phyloP scores from a whole-genome alignment of 225 moss, liverwort and hornwort species.

The Straminergon stramineum region DNA sequence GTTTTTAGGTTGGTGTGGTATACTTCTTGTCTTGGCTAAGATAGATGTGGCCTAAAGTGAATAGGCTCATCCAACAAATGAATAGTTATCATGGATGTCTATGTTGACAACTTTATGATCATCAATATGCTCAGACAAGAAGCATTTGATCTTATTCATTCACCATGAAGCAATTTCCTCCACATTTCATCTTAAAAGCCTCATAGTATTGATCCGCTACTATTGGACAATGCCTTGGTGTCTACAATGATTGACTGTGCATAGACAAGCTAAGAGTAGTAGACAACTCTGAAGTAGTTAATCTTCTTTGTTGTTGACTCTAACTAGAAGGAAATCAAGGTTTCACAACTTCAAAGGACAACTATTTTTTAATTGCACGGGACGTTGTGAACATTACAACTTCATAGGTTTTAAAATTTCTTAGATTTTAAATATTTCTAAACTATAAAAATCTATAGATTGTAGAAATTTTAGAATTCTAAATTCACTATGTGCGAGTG shows the following conservation, averaged over 20 bases:
- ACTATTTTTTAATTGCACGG: too few relatives aligned
- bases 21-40: accelerated
- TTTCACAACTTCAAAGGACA: too few relatives aligned
- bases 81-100: accelerated
- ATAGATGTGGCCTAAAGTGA: not conserved
- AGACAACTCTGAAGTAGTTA: too few relatives aligned
- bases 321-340: too few relatives aligned
- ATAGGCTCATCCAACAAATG: accelerated
- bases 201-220: accelerated
- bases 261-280: accelerated
- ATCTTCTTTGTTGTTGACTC: too few relatives aligned
- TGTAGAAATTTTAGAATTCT: too few relatives aligned
- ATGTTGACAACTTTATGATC: accelerated
- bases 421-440: too few relatives aligned
- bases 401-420: too few relatives aligned
- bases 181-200: not conserved
- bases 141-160: not conserved
- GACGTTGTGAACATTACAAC: too few relatives aligned
- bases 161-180: not conserved
- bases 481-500: too few relatives aligned
- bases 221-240: accelerated
- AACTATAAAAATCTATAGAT: too few relatives aligned
- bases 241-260: too few relatives aligned
- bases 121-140: accelerated
- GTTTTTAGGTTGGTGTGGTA: accelerated